Conservation (phyloP, 306 rosid genomes). For the Morella rubra region DNA sequence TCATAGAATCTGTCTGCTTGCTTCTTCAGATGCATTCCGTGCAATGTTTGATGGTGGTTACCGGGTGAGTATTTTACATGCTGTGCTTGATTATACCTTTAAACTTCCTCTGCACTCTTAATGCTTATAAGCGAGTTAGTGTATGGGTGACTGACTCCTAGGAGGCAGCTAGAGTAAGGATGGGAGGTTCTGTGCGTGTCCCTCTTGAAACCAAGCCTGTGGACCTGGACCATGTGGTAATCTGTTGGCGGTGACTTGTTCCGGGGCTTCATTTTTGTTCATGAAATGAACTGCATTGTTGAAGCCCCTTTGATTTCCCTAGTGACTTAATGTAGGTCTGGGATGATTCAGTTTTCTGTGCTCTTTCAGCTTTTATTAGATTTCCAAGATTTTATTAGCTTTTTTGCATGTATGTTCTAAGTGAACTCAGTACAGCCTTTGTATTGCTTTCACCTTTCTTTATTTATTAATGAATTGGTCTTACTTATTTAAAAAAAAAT, state of each 20-base stretch:
- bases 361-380: background rate
- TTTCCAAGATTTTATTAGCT: no score
- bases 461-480: background rate
- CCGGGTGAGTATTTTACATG: slow-evolving; percentile 59
- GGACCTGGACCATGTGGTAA: no score
- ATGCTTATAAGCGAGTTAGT: no score
- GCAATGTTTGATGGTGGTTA: slow-evolving; percentile 99
- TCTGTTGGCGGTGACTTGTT: no score
- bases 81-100: background rate
- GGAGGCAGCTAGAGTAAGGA: no score
- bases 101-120: no score
- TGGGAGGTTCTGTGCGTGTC: no score
- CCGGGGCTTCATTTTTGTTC: background rate
- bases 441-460: no score
- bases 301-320: slow-evolving; percentile 20
- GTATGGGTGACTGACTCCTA: no score
- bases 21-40: slow-evolving; percentile 96
- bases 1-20: slow-evolving; percentile 93
- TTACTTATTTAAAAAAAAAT: no score
- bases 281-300: slow-evolving; percentile 1
- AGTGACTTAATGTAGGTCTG: slow-evolving; percentile 11
- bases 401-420: background rate
- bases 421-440: no score
- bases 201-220: no score
- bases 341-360: slow-evolving; percentile 11